A percentile compares a stretch with the other conserved stretches of the same genome.
These are phyloP conservation scores for Ustilago lituana DNA, from an alignment of 1,284 basidiomycete species.

Conservation along the genomic window DNA sequence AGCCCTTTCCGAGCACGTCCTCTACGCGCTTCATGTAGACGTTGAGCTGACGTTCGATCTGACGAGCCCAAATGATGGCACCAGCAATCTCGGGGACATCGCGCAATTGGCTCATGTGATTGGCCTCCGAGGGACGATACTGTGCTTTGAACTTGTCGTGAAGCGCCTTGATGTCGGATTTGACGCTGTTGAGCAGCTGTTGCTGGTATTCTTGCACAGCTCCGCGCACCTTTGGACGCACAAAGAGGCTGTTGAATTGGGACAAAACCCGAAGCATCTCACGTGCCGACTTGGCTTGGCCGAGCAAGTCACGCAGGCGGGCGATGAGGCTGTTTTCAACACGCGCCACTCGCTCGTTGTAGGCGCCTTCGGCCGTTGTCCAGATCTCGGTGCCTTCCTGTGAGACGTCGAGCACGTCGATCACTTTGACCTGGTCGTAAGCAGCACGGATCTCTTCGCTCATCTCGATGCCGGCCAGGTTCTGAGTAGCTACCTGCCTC, in stretches of 20 bases:
- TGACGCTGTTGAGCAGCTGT: slow-evolving; percentile 74
- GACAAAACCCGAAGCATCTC: slow-evolving; percentile 99
- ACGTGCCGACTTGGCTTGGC: slow-evolving; percentile 95
- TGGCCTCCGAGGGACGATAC: slow-evolving; percentile 92
- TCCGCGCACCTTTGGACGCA: slow-evolving; percentile 84
- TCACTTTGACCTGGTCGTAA: slow-evolving; percentile 93
- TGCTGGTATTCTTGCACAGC: slow-evolving; percentile 99
- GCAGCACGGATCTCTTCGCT: slow-evolving; percentile 90
- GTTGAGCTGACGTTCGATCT: slow-evolving; percentile 94
- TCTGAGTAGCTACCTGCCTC: slow-evolving; percentile 56
- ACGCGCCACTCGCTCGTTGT: slow-evolving; percentile 94
- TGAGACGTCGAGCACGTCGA: slow-evolving; percentile 86
- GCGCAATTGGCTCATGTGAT: slow-evolving; percentile 97
- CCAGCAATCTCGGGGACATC: slow-evolving; percentile 96
- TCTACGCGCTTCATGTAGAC: slow-evolving; percentile 99
- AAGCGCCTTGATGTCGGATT: slow-evolving; percentile 93
- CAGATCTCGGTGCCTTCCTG: slow-evolving; percentile 97
- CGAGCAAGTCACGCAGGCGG: slow-evolving; percentile 85
- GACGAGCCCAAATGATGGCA: slow-evolving; percentile 96
- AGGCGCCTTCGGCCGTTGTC: slow-evolving; percentile 94
- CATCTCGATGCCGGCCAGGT: slow-evolving; percentile 82
- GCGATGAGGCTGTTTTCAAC: slow-evolving; percentile 99
- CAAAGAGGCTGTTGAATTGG: slow-evolving; percentile 97
- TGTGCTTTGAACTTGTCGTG: slow-evolving; percentile 87
- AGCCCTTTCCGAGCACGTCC: slow-evolving; percentile 96